A percentile compares a stretch with the other conserved stretches of the same genome.
Conservation (phyloP, 768 basidiomycete genomes). For the Hygrophorus russula region DNA sequence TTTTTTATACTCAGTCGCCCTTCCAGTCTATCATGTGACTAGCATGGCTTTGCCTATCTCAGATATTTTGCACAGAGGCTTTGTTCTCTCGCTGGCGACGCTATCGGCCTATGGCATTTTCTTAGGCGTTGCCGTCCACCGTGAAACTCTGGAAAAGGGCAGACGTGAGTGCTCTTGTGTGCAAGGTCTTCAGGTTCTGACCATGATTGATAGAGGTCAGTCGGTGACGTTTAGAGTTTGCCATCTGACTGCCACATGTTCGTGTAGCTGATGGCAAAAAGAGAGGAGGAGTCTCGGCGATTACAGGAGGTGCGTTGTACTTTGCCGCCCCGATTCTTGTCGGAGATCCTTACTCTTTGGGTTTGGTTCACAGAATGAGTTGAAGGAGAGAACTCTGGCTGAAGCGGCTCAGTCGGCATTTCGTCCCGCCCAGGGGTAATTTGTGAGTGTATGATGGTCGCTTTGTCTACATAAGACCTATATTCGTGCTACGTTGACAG, state of each 20-base stretch:
- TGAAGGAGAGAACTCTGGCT: slow-evolving; percentile 27
- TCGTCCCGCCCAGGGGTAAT: no score
- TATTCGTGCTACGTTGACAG: no score
- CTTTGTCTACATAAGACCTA: no score
- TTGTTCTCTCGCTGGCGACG: slow-evolving; percentile 43
- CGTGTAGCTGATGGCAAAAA: slow-evolving; percentile 6
- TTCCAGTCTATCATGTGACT: not conserved
- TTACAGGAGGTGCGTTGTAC: slow-evolving; percentile 19
- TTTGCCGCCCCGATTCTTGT: no score
- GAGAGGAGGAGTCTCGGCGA: slow-evolving; percentile 2
- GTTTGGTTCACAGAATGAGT: slow-evolving; percentile 21
- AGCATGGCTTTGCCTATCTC: slow-evolving; percentile 18
- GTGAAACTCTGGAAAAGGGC: slow-evolving; percentile 40
- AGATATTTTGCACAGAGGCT: slow-evolving; percentile 41
- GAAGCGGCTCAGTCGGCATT: slow-evolving; percentile 26
- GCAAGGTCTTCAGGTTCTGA: slow-evolving; percentile 1
- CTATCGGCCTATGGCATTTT: slow-evolving; percentile 42
- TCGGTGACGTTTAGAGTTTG: not conserved
- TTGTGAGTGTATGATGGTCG: no score
- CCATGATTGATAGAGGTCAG: not conserved
- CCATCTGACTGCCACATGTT: not conserved
- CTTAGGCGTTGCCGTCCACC: slow-evolving; percentile 41
- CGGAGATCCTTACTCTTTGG: slow-evolving; percentile 3
- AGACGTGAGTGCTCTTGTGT: slow-evolving; percentile 36
- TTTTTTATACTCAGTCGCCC: no score